These are phyloP conservation scores for Podospora sp. DNA, from an alignment of 495 filamentous ascomycete genomes.

Conservation along the genomic window DNA sequence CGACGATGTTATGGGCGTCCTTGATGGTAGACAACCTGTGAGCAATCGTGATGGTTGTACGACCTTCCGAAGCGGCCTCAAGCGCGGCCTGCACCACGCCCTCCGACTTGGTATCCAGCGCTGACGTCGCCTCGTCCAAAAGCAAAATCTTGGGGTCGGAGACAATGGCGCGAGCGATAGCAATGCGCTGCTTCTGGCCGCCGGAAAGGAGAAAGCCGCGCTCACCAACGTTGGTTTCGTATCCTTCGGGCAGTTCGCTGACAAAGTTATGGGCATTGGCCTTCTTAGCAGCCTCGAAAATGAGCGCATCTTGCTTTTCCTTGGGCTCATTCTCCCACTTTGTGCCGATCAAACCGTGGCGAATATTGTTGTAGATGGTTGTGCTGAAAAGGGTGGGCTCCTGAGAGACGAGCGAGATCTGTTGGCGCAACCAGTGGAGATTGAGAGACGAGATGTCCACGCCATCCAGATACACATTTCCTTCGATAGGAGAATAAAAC, in stretches of 20 bases:
- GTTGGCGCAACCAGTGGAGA: slow-evolving; percentile 86
- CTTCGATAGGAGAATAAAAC: slow-evolving; percentile 87
- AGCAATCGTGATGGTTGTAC: slow-evolving; percentile 95
- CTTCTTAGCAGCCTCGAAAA: slow-evolving; percentile 82
- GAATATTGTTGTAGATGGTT: slow-evolving; percentile 85
- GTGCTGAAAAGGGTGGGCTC: slow-evolving; percentile 85
- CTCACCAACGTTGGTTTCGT: slow-evolving; percentile 94
- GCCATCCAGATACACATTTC: slow-evolving; percentile 78
- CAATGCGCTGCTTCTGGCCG: slow-evolving; percentile 95
- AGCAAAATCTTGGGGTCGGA: slow-evolving; percentile 92
- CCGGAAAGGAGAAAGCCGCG: slow-evolving; percentile 90
- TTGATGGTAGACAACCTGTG: slow-evolving; percentile 94
- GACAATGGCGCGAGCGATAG: slow-evolving; percentile 83
- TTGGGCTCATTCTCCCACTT: slow-evolving; percentile 65
- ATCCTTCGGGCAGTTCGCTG: slow-evolving; percentile 77
- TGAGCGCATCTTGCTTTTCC: slow-evolving; percentile 67
- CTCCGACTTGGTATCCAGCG: slow-evolving; percentile 94
- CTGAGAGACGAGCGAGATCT: slow-evolving; percentile 83
- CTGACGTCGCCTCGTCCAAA: slow-evolving; percentile 92
- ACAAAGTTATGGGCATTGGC: slow-evolving; percentile 95
- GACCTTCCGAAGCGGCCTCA: slow-evolving; percentile 81
- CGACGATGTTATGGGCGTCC: slow-evolving; percentile 92
- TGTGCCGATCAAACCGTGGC: slow-evolving; percentile 85
- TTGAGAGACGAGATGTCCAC: slow-evolving; percentile 81
- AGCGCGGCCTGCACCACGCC: slow-evolving; percentile 92